Base-by-base conservation (phyloP, 306 rosid species). In the Lathyrus oleraceus region DNA sequence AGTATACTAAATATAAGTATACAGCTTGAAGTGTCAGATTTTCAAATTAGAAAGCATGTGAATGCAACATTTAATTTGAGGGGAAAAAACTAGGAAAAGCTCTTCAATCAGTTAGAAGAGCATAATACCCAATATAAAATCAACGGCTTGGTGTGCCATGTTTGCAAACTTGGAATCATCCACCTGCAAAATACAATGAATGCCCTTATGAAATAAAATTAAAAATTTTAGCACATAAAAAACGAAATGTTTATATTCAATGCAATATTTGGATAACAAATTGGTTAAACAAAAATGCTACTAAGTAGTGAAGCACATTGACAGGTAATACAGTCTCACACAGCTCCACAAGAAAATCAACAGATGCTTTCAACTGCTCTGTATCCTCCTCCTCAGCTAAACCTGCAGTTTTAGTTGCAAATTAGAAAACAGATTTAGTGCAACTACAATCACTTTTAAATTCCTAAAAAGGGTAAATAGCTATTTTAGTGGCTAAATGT, bases 261-360 rank as follows among this genome's bases (percentile, higher is more conserved):
- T 36, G 38, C 28, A 28, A 47, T 36, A 38, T 38, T 61, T 11
- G 32, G 23, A 63, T 63, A 20, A 42, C 38, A 64, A 64, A 43
- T 67, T 5, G 38, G 10, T 39, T 40, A 38, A 5, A 16, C 13
- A 52, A 27, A 61, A 27, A 61, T 12, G 27, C 19, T 40, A 39
- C 23, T 17, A 40, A 20, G 36, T 8, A 72, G 65, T 51, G 32
- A 44, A 63, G 60, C 58, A 70, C 66, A 19, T 86, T 84, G 27
- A 87, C 96, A 32, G 88, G 81, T 81, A 87, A 88, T 74, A 53
- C 60, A 25, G 85, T 80, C 39, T 83, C 94, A 52, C 90, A 90
- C 19, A 93, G 85, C 75, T 93, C 98, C 85, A 88, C 89, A 62
- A 94, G 91, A 84, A 87, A 94, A 77, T 90, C 94, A 71, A 85